Evolutionary conservation across 305 asterid species (phyloP).

Genomic region (Stenogyne calaminthoides): DNA sequence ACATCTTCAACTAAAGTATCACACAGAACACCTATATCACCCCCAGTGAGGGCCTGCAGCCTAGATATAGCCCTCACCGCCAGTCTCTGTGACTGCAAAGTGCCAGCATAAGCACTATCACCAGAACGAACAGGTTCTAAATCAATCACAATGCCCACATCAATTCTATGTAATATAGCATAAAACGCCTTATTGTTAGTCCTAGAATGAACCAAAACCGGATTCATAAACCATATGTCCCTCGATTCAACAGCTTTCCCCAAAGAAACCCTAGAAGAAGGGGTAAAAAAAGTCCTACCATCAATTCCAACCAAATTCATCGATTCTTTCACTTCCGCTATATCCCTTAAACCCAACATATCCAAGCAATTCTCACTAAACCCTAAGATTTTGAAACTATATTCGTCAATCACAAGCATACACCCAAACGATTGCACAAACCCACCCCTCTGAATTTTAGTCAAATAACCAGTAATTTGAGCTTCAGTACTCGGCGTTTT

Average conservation of each 20-base stretch:
- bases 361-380: conserved; percentile 61
- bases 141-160: conserved; percentile 69
- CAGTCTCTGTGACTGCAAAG: conserved; percentile 58
- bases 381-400: conserved; percentile 43
- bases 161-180: conserved; percentile 73
- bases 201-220: conserved; percentile 58
- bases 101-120: conserved; percentile 52
- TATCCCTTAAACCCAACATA: conserved; percentile 47
- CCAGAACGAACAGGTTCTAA: conserved; percentile 59
- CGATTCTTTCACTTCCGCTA: neutral
- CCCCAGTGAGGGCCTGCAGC: conserved; percentile 53
- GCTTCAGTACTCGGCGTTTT: conserved; percentile 23
- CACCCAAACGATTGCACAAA: conserved; percentile 75
- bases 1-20: conserved; percentile 65
- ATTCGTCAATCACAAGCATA: conserved; percentile 53
- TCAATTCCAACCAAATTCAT: conserved; percentile 49
- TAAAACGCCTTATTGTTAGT: conserved; percentile 48
- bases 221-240: conserved; percentile 61
- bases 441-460: conserved; percentile 70
- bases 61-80: conserved; percentile 54
- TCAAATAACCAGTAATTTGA: conserved; percentile 46
- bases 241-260: conserved; percentile 38
- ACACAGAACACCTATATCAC: conserved; percentile 54
- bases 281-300: conserved; percentile 55
- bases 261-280: conserved; percentile 43